Evolutionary conservation across 2,329 filamentous ascomycete genomes (phyloP).

Genomic region (Talaromyces sp.): DNA sequence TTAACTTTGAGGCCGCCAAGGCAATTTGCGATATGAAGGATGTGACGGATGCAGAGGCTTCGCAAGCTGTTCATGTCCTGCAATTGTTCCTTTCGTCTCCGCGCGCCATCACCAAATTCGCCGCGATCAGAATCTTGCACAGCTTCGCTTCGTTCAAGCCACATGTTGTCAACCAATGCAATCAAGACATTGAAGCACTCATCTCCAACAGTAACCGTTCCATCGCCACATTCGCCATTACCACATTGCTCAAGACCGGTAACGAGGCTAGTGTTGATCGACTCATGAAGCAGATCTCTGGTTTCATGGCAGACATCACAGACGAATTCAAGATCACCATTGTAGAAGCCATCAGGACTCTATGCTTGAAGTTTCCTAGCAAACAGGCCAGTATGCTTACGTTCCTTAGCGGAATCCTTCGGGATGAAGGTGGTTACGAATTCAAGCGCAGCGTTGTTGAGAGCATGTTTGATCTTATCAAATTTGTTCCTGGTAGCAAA

Average conservation of each 20-base stretch:
- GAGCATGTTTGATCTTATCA: slow-evolving; percentile 99
- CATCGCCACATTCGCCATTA: slow-evolving; percentile 97
- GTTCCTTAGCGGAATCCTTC: slow-evolving; percentile 93
- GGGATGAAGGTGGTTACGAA: slow-evolving; percentile 95
- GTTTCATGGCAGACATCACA: slow-evolving; percentile 98
- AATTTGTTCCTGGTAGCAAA: slow-evolving; percentile 88
- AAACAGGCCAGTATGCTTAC: slow-evolving; percentile 98
- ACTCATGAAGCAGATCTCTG: slow-evolving; percentile 96
- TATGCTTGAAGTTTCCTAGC: slow-evolving; percentile 95
- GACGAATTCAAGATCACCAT: slow-evolving; percentile 99
- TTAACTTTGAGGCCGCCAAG: slow-evolving; percentile 98
- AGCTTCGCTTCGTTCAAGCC: slow-evolving; percentile 97
- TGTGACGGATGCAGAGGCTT: slow-evolving; percentile 85
- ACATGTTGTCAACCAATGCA: slow-evolving; percentile 84
- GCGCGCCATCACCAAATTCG: slow-evolving; percentile 93
- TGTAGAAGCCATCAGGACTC: slow-evolving; percentile 92
- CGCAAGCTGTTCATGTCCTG: slow-evolving; percentile 88
- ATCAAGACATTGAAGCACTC: slow-evolving; percentile 93
- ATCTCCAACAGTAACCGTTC: slow-evolving; percentile 97
- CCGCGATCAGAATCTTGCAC: slow-evolving; percentile 92
- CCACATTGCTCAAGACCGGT: slow-evolving; percentile 94
- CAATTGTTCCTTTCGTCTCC: slow-evolving; percentile 97
- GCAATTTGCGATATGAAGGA: slow-evolving; percentile 94
- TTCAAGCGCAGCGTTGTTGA: slow-evolving; percentile 98
- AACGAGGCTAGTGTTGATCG: slow-evolving; percentile 97